Conservation (phyloP, 1,284 basidiomycete genomes). For the Leccinum subspadiceum region DNA sequence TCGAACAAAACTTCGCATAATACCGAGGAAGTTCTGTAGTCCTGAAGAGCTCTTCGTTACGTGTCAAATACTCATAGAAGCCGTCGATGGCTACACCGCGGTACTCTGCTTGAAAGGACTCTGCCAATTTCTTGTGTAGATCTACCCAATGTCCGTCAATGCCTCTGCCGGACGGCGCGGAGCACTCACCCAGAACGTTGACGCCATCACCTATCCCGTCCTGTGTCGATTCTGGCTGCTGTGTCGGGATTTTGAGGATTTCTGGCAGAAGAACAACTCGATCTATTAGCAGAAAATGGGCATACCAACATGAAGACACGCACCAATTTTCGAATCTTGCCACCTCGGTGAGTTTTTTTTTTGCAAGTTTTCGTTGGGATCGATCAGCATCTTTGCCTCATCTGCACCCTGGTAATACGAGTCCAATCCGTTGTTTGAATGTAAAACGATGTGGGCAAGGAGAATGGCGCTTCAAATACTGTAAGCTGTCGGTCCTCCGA, state of each 20-base stretch:
- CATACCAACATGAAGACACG: no score
- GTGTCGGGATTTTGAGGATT: neutral
- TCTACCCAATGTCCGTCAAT: neutral
- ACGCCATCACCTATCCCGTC: neutral
- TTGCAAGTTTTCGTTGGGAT: no score
- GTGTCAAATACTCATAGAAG: neutral
- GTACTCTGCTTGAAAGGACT: neutral
- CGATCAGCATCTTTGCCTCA: no score
- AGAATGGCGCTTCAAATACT: no score
- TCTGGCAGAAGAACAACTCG: neutral
- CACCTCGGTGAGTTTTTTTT: no score
- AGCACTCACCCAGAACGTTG: neutral
- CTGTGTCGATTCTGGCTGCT: neutral
- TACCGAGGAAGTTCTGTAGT: neutral
- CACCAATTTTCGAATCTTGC: no score
- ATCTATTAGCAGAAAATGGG: no score
- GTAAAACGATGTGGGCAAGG: no score
- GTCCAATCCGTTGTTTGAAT: no score
- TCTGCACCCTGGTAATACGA: no score
- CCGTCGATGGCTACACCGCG: neutral
- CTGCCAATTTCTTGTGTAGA: neutral
- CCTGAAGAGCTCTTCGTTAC: neutral
- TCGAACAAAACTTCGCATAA: neutral
- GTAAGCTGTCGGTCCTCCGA: no score
- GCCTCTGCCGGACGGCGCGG: neutral